Conservation (phyloP, 495 filamentous ascomycete species). For the Durotheca rogersii region DNA sequence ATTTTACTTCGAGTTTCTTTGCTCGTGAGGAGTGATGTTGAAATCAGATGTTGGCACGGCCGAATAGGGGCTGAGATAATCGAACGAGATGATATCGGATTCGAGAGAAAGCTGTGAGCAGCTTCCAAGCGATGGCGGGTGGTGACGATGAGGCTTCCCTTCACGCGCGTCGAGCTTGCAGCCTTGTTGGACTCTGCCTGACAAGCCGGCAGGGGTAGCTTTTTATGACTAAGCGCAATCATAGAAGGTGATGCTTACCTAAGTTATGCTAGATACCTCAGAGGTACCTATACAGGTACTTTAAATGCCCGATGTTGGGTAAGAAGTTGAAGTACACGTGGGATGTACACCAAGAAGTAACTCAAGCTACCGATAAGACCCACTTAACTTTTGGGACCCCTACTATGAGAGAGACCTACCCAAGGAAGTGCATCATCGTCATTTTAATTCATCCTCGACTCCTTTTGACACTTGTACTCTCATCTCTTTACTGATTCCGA, state of each 20-base stretch:
- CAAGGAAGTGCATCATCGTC: conserved; percentile 1
- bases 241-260: too few relatives aligned
- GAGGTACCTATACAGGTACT: too few relatives aligned
- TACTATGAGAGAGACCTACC: too few relatives aligned
- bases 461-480: too few relatives aligned
- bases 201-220: conserved; percentile 32
- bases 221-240: conserved; percentile 25
- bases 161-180: conserved; percentile 52
- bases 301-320: too few relatives aligned
- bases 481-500: too few relatives aligned
- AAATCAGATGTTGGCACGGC: background rate
- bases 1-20: background rate
- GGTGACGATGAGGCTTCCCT: conserved; percentile 17
- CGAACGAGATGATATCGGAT: conserved; percentile 9
- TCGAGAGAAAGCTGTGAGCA: conserved; percentile 20
- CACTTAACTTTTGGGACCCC: background rate
- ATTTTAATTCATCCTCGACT: background rate
- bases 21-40: background rate
- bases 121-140: conserved; percentile 4
- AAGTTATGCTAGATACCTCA: background rate
- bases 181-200: conserved; percentile 38
- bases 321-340: too few relatives aligned
- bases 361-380: too few relatives aligned
- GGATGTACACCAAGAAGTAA: too few relatives aligned
- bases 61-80: conserved; percentile 1